Base-by-base conservation (phyloP, 1,139 yeast genomes). In the Yamadazyma buinensis region DNA sequence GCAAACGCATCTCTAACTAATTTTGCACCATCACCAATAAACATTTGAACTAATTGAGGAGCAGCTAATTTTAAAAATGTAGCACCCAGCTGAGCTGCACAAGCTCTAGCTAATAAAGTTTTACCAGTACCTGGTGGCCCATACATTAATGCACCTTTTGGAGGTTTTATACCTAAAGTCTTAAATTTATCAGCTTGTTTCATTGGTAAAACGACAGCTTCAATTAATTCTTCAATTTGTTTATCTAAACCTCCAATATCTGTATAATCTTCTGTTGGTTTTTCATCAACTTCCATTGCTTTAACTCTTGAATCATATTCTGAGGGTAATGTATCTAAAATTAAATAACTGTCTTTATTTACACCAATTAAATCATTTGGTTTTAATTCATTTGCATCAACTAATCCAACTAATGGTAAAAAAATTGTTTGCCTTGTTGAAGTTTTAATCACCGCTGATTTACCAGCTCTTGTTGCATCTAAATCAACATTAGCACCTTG, bases 51-150 rank as follows among this genome's bases (percentile, higher is more conserved):
- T 49, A 92, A 77, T 61, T 94, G 98, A 14, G 99, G 98, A 33
- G 97, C 99, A 0, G 98, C 97, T 44, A 94, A 72, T 56, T 92
- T 92, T 55, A 92, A 72, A 58, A 92, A 92, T 0, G 98, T 92
- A n/a, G 98, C 98, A 41, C 94, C 95, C 0, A 96, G 85, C 61
- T 92, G 97, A 5, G 98, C 98, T 11, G 99, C 99, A 76, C 98
- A 92, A 2, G 98, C 98, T 58, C 98, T 78, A 5, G 99, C 99
- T 47, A 92, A 72, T 44, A 92, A 72, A 1, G 98, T 92, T 64
- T 92, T 92, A 60, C 99, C 99, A 2, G 99, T 92, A 55, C 99
- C 99, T 33, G 99, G 99, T 13, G 99, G 98, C 8, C 99, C 99
- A 59, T 92, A 92, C 98, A 92, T 92, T 41, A 92, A 71, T 0